These are phyloP conservation scores for Fusarium sarcochroum DNA, from an alignment of 2,329 filamentous ascomycete genomes.

Conservation along the genomic window DNA sequence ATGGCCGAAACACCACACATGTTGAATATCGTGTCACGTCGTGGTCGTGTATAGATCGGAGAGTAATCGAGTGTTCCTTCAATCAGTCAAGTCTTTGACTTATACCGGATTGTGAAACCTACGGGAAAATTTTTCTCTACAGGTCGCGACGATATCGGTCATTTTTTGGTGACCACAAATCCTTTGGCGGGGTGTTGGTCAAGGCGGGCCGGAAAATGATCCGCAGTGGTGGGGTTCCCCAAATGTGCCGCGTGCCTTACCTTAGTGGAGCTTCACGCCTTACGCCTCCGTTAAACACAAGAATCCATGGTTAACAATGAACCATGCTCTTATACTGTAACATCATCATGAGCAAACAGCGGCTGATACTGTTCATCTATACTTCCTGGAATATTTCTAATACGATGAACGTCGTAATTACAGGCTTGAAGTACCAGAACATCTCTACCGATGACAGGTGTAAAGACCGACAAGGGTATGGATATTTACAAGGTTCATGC, in stretches of 20 bases:
- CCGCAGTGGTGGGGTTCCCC: constrained; percentile 20
- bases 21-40: constrained; percentile 27
- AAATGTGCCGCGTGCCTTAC: constrained; percentile 17
- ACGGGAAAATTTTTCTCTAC: constrained; percentile 27
- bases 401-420: too few relatives aligned
- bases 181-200: constrained; percentile 31
- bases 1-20: constrained; percentile 45
- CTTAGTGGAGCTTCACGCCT: constrained; percentile 14
- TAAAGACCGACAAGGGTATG: too few relatives aligned
- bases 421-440: too few relatives aligned
- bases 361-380: too few relatives aligned
- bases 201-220: constrained; percentile 33
- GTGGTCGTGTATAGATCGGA: constrained; percentile 7
- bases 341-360: too few relatives aligned
- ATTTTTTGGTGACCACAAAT: constrained; percentile 34
- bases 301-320: too few relatives aligned
- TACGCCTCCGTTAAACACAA: not conserved
- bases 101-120: constrained; percentile 30
- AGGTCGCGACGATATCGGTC: constrained; percentile 37
- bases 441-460: too few relatives aligned
- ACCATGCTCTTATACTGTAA: too few relatives aligned
- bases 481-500: too few relatives aligned
- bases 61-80: constrained; percentile 20
- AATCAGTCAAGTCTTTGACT: constrained; percentile 22
- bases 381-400: too few relatives aligned